phyloP scores from a whole-genome alignment of 2,329 filamentous ascomycete genomes.

The Pseudopithomyces chartarum region DNA sequence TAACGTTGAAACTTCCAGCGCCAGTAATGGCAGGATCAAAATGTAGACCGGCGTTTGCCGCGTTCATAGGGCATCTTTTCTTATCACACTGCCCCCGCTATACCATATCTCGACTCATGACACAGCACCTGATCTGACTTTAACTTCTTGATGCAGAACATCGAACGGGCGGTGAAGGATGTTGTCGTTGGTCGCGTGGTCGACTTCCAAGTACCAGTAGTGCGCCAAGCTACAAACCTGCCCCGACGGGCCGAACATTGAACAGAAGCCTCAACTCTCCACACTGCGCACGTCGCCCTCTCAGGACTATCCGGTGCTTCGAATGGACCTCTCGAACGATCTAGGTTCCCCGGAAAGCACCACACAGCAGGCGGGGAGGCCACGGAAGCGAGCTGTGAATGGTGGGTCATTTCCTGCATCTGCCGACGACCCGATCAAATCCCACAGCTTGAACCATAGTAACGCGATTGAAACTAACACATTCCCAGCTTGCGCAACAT shows the following conservation, averaged over 20 bases:
- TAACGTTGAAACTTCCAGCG: too few relatives aligned
- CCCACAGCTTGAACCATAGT: not conserved
- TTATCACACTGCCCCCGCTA: too few relatives aligned
- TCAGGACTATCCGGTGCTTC: constrained; percentile 4
- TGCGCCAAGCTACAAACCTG: not conserved
- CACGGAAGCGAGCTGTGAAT: constrained; percentile 32
- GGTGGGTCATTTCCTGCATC: constrained; percentile 15
- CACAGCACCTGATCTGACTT: too few relatives aligned
- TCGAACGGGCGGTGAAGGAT: not conserved
- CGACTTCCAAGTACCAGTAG: not conserved
- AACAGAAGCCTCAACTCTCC: not conserved
- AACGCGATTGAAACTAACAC: constrained; percentile 9
- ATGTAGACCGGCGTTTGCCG: too few relatives aligned
- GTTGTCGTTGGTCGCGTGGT: not conserved
- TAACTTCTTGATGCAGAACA: too few relatives aligned
- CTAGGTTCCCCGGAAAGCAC: constrained; percentile 4
- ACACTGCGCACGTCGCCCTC: not conserved
- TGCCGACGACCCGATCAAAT: constrained; percentile 9
- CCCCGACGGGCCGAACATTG: not conserved
- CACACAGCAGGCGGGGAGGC: constrained; percentile 9
- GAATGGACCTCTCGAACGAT: constrained; percentile 11
- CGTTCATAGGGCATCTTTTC: too few relatives aligned
- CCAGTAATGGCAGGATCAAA: too few relatives aligned
- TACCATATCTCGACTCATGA: too few relatives aligned
- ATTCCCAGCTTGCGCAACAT: constrained; percentile 23